These are phyloP conservation scores for Scheffersomyces ergatensis DNA, from an alignment of 805 yeast species.

Conservation along the genomic window DNA sequence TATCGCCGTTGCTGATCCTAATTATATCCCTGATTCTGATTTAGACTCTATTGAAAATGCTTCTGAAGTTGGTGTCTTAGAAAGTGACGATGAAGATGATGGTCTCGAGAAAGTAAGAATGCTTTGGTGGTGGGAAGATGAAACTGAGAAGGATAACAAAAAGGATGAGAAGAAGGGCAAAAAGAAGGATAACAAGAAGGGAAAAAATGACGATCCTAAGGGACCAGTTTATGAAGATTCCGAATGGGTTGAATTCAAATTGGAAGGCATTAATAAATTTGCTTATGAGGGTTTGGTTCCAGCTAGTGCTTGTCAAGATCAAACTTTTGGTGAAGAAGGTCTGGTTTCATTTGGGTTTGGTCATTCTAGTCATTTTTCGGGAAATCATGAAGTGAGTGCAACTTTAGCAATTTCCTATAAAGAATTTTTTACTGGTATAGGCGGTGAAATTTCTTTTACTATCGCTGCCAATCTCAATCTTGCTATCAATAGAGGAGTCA, in stretches of 20 bases:
- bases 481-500: not conserved
- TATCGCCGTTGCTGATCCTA: no score
- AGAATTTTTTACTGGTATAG: not conserved
- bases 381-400: not conserved
- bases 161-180: not conserved
- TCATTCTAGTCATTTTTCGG: not conserved
- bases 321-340: constrained; percentile 11
- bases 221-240: not conserved
- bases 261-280: constrained; percentile 1
- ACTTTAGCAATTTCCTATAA: not conserved
- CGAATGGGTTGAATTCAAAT: not conserved
- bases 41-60: no score
- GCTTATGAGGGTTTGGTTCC: constrained; percentile 14
- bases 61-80: not conserved
- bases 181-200: not conserved
- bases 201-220: not conserved
- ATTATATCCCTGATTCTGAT: no score
- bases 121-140: not conserved
- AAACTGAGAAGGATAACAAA: not conserved
- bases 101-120: not conserved
- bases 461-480: not conserved
- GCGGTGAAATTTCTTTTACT: not conserved
- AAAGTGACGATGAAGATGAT: not conserved
- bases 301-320: constrained; percentile 15
- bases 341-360: constrained; percentile 8